Base-by-base conservation (phyloP, 2,329 filamentous ascomycete species). In the Alternaria alternata region DNA sequence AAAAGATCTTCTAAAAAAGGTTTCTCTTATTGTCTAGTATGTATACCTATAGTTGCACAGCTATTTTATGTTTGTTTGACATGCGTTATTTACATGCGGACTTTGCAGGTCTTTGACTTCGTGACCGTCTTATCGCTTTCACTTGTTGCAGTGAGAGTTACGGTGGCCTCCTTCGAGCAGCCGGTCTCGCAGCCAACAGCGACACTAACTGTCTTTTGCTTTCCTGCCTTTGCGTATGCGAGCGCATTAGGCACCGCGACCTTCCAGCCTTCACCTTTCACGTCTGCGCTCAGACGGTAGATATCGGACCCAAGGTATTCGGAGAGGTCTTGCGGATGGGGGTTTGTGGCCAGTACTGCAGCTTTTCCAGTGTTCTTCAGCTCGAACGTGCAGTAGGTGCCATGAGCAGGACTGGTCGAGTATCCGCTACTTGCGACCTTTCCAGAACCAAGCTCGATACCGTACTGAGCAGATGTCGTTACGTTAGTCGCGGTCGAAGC, bases 181-280 rank as follows among this genome's bases (percentile, higher is more conserved):
- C 70, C 43, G 9, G 61, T 20, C 62, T 74, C 8, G 22, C 47
- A 60, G n/a, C 63, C 68, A 18, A 84, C 82, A 2, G 82, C 83
- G 0, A 85, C 81, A 12, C 74, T 74, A 4, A 80, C 81, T 4
- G 59, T 73, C 1, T 77, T 77, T 8, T 65, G 69, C 48, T 77
- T 70, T 0, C 82, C 84, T 38, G 81, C 82, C 51, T 78, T 72
- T 0, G 80, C 82, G 1, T 77, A 70, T 7, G 81, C 78, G 75
- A 78, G 63, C 39, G 69, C 75, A 57, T 77, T 78, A 8, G 74
- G 75, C 16, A 85, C 55, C 55, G 77, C 81, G 1, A 82, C 80
- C 8, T 70, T 74, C 84, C 83, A 86, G 0, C 84, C 84, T 3
- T 77, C 70, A 12, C 79, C 80, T 6, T 81, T 75, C 4, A 85